phyloP scores from a whole-genome alignment of 768 basidiomycete species.

The Mycena polygramma region DNA sequence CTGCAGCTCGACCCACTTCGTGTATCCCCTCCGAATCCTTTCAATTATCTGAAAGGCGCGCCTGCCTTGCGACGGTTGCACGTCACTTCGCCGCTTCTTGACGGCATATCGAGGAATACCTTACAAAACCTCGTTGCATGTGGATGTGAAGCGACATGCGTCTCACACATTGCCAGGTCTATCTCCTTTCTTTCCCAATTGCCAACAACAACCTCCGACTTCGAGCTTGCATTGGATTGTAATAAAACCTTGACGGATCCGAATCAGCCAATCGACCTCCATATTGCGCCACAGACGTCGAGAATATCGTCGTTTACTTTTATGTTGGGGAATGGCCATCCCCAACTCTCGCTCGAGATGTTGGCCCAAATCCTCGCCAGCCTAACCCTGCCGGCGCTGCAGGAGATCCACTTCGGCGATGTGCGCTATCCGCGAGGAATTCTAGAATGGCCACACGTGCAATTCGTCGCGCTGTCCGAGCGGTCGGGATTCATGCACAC shows the following conservation, averaged over 20 bases:
- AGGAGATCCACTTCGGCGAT: constrained; percentile 5
- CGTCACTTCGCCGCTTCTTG: constrained; percentile 22
- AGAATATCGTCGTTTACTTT: constrained; percentile 17
- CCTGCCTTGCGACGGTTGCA: constrained; percentile 22
- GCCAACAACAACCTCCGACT: constrained; percentile 19
- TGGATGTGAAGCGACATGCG: constrained; percentile 13
- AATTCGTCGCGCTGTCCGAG: constrained; percentile 15
- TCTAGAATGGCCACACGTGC: constrained; percentile 14
- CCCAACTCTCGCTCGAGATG: constrained; percentile 14
- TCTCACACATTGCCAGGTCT: constrained; percentile 10
- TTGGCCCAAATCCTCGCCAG: constrained; percentile 25
- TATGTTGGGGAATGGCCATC: constrained; percentile 7
- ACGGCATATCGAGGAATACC: constrained; percentile 14
- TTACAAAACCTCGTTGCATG: constrained; percentile 18
- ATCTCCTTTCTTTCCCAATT: constrained; percentile 17
- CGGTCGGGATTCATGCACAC: constrained; percentile 19
- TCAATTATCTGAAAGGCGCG: constrained; percentile 21
- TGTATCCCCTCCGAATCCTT: constrained; percentile 19
- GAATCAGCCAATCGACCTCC: constrained; percentile 13
- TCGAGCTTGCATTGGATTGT: constrained; percentile 16
- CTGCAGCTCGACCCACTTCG: constrained; percentile 11
- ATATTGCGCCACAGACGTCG: constrained; percentile 21
- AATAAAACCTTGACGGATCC: constrained; percentile 12
- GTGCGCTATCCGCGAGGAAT: constrained; percentile 15
- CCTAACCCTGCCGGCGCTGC: constrained; percentile 18